Evolutionary conservation across 2,329 filamentous ascomycete genomes (phyloP), one percentile per base, ranked within the genome.

Genomic region (Ophiostoma tasmaniense): DNA sequence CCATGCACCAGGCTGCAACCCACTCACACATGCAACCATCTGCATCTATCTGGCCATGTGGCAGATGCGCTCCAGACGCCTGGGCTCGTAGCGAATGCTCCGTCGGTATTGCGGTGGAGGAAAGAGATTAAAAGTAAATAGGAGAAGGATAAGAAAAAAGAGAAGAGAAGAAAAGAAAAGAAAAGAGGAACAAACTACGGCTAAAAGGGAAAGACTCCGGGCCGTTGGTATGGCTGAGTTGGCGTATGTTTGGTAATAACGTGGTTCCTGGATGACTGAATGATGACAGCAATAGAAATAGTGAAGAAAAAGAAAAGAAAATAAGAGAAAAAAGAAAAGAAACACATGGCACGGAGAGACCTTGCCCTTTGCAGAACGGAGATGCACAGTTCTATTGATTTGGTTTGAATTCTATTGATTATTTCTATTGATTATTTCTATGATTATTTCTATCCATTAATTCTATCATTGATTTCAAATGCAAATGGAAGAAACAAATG

Each of bases 191-290:
- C 7, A 52, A 52, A 55, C 50, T 55, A 55, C n/a, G 10, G 50
- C 50, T 55, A 55, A 55, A 28, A 55, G 50, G 50, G 50, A 55
- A 55, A 25, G 50, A 55, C 50, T 55, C 50, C 50, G 50, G n/a
- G 22, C 50, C 22, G 50, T 25, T 55, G 22, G 50, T 55, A 11
- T 55, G 50, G 50, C n/a, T 55, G 17, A n/a, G n/a, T 42, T 17
- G 39, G 13, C 39, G 13, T 42, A 42, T 42, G 10, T 42, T 13
- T 17, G 17, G 39, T 10, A 17, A 6, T 20, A 20, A 42, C 20
- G n/a, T n/a, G n/a, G n/a, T n/a, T n/a, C n/a, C n/a, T n/a, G 45
- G 45, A 50, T 50, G 42, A 50, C 14, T n/a, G 42, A 50, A 50
- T 50, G 45, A 50, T 50, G 50, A 52, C 22, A 25, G n/a, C 8